Percentiles rank a stretch among this genome's conserved stretches.
phyloP scores from a whole-genome alignment of 805 yeast genomes.

The Metschnikowia arizonensis region DNA sequence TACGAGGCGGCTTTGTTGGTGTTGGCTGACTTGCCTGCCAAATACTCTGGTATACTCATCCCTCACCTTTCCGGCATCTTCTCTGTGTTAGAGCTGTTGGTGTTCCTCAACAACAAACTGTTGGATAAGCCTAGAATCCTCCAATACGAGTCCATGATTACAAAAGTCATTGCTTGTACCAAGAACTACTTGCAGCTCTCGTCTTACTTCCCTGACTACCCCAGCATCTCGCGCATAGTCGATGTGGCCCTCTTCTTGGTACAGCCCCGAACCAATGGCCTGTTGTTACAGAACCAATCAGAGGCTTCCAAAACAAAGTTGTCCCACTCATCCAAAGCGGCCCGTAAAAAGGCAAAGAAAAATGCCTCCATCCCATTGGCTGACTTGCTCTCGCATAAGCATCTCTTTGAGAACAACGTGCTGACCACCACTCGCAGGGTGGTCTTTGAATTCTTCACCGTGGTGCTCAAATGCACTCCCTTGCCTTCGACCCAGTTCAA shows the following conservation, averaged over 20 bases:
- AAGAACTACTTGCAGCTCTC: slow-evolving; percentile 29
- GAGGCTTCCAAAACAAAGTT: slow-evolving; percentile 6
- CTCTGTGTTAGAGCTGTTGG: slow-evolving; percentile 51
- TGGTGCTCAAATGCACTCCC: slow-evolving; percentile 44
- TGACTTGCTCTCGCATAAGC: slow-evolving; percentile 64
- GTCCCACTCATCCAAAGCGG: slow-evolving; percentile 13
- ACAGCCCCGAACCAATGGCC: slow-evolving; percentile 30
- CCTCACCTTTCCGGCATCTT: slow-evolving; percentile 51
- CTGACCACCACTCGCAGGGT: slow-evolving; percentile 31
- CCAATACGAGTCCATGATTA: slow-evolving; percentile 37
- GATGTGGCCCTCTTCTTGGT: slow-evolving; percentile 48
- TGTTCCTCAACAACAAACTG: slow-evolving; percentile 47
- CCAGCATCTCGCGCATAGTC: slow-evolving; percentile 51
- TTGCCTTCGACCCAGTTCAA: slow-evolving; percentile 63
- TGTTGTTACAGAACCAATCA: background rate
- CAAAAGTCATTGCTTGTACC: slow-evolving; percentile 32
- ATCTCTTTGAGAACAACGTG: slow-evolving; percentile 45
- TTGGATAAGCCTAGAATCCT: slow-evolving; percentile 31
- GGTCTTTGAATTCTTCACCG: slow-evolving; percentile 46
- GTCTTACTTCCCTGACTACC: slow-evolving; percentile 44
- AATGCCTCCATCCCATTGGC: slow-evolving; percentile 50
- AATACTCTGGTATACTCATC: slow-evolving; percentile 36
- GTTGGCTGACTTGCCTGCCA: slow-evolving; percentile 32
- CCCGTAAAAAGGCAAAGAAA: slow-evolving; percentile 39
- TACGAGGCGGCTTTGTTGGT: slow-evolving; percentile 45